Conservation (phyloP, 441 rosid genomes). For the Mallotus repandus region DNA sequence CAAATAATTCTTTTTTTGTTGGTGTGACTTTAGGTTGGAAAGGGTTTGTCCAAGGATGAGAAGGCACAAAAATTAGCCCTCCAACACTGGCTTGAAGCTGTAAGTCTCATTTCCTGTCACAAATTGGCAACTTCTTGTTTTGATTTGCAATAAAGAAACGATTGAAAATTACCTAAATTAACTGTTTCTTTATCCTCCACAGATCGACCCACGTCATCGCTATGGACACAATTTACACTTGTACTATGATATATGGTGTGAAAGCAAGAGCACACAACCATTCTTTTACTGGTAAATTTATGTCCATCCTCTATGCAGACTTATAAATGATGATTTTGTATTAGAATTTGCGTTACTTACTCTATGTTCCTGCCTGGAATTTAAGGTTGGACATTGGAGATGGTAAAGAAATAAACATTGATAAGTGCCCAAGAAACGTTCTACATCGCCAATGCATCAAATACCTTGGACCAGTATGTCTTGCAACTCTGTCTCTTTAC, state of each 20-base stretch:
- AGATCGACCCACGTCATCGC: conserved; percentile 71
- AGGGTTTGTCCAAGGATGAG: conserved; percentile 61
- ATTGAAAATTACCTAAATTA: neutral
- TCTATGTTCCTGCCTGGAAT: conserved; percentile 2
- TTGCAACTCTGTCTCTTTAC: neutral
- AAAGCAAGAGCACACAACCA: conserved; percentile 51
- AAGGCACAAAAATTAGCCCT: conserved; percentile 73
- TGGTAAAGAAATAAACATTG: conserved; percentile 66
- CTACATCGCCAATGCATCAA: conserved; percentile 64
- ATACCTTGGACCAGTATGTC: conserved; percentile 80
- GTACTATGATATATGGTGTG: conserved; percentile 58
- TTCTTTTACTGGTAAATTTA: conserved; percentile 63
- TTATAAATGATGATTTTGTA: too few relatives aligned
- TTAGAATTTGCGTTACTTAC: neutral
- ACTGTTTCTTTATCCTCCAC: conserved; percentile 14
- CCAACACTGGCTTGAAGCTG: conserved; percentile 83
- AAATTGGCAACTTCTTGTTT: neutral
- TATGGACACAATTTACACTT: conserved; percentile 68
- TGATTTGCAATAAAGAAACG: neutral
- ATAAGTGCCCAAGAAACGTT: conserved; percentile 46
- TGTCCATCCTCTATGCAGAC: neutral
- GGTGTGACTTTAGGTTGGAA: conserved; percentile 47
- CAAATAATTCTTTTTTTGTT: neutral
- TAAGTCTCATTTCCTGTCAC: conserved; percentile 28
- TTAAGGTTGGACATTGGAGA: conserved; percentile 84